Evolutionary conservation across 1,139 yeast species (phyloP).

Genomic region (Groenewaldozyma auringiensis): DNA sequence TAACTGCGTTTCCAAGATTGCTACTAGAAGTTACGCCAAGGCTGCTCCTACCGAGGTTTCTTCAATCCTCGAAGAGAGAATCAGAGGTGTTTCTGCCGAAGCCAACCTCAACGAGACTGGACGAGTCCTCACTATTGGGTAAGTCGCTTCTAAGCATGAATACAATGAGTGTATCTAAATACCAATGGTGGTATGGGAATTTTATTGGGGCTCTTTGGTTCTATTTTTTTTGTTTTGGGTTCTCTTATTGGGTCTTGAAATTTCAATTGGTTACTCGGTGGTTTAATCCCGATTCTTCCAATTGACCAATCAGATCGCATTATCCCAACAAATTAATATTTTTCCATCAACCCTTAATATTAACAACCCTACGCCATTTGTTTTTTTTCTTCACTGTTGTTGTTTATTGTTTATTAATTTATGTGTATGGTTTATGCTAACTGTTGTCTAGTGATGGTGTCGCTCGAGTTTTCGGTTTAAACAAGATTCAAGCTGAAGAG

Average conservation of each 20-base stretch:
- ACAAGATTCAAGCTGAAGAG: slow-evolving; percentile 99
- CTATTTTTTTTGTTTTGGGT: background rate
- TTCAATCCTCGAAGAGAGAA: slow-evolving; percentile 97
- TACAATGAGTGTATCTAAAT: too few species aligned
- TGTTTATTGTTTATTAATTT: too few species aligned
- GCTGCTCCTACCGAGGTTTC: slow-evolving; percentile 99
- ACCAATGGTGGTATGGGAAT: background rate
- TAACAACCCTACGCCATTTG: too few species aligned
- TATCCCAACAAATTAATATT: too few species aligned
- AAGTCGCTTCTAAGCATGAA: too few species aligned
- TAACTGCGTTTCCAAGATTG: too few species aligned
- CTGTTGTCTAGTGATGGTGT: slow-evolving; percentile 80
- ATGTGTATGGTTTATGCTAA: background rate
- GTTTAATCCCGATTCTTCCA: too few species aligned
- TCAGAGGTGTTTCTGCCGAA: slow-evolving; percentile 98
- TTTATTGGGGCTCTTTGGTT: background rate
- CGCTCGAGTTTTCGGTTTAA: slow-evolving; percentile 99
- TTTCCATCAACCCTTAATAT: too few species aligned
- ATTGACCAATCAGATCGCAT: too few species aligned
- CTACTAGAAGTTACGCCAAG: slow-evolving; percentile 74
- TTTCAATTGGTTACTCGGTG: too few species aligned
- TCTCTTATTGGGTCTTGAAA: too few species aligned
- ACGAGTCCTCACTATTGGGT: slow-evolving; percentile 96
- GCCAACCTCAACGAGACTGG: slow-evolving; percentile 99
- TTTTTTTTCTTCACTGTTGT: too few species aligned